phyloP scores from a whole-genome alignment of 495 filamentous ascomycete species.

The Choiromyces venosus region DNA sequence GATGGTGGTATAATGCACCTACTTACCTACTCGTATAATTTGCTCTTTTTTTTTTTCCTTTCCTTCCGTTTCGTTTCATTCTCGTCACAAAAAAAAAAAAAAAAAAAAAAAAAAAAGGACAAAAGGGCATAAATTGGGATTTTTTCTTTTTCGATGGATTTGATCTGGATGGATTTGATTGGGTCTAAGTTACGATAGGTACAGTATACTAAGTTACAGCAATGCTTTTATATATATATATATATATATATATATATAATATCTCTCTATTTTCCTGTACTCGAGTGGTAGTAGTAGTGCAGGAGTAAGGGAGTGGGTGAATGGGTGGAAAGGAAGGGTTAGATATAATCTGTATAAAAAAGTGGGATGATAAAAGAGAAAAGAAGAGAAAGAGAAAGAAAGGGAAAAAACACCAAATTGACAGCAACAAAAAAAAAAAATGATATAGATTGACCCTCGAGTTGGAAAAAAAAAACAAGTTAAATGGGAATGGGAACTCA shows the following conservation, averaged over 20 bases:
- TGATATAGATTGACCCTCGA: background rate
- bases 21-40: too few relatives aligned
- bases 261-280: background rate
- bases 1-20: background rate
- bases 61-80: background rate
- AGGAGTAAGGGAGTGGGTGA: background rate
- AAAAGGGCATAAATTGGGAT: background rate
- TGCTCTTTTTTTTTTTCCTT: background rate
- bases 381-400: constrained; percentile 1
- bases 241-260: too few relatives aligned
- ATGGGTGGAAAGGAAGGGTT: background rate
- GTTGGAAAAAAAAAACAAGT: too few relatives aligned
- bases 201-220: background rate
- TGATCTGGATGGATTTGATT: background rate
- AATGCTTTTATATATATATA: too few relatives aligned
- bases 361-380: constrained; percentile 5
- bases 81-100: background rate
- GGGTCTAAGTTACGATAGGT: background rate
- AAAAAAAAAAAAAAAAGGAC: background rate
- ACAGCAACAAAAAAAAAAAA: constrained; percentile 13
- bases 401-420: constrained; percentile 14
- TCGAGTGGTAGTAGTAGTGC: constrained; percentile 11
- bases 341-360: constrained; percentile 22
- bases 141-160: too few relatives aligned
- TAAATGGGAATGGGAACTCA: background rate